Conservation (phyloP, 495 filamentous ascomycete genomes). For the Penicillium diatomitis region DNA sequence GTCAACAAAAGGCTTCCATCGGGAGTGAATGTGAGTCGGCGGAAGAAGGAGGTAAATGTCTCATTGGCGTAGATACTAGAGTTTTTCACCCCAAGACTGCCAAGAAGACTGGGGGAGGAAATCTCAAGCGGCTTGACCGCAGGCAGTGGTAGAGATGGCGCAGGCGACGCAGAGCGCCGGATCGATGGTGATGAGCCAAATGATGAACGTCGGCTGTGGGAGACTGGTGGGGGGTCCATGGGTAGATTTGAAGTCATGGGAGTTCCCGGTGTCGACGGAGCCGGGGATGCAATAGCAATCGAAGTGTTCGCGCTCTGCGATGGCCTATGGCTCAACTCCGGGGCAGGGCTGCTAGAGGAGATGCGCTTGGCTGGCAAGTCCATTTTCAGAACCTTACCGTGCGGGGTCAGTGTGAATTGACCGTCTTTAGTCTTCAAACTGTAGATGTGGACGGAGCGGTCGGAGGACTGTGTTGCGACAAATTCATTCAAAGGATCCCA, state of each 20-base stretch:
- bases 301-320: conserved; percentile 50
- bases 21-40: conserved; percentile 85
- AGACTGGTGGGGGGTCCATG: conserved; percentile 93
- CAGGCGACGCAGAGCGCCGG: conserved; percentile 87
- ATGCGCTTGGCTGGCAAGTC: conserved; percentile 85
- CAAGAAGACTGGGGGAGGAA: conserved; percentile 58
- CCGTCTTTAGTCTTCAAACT: conserved; percentile 93
- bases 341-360: conserved; percentile 85
- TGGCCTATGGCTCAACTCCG: conserved; percentile 54
- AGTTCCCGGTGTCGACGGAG: conserved; percentile 88
- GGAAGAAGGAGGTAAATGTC: conserved; percentile 94
- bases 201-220: conserved; percentile 86
- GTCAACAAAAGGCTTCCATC: conserved; percentile 94
- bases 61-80: conserved; percentile 94
- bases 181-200: conserved; percentile 83
- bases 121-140: conserved; percentile 93
- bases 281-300: conserved; percentile 66
- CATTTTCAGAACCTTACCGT: conserved; percentile 71
- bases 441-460: conserved; percentile 96
- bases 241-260: conserved; percentile 81
- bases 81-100: conserved; percentile 63
- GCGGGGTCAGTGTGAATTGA: conserved; percentile 76
- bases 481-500: conserved; percentile 99
- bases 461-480: conserved; percentile 95
- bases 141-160: conserved; percentile 86